These are phyloP conservation scores for Selaginella tamariscina DNA, from an alignment of 75 land plant species.

Conservation along the genomic window DNA sequence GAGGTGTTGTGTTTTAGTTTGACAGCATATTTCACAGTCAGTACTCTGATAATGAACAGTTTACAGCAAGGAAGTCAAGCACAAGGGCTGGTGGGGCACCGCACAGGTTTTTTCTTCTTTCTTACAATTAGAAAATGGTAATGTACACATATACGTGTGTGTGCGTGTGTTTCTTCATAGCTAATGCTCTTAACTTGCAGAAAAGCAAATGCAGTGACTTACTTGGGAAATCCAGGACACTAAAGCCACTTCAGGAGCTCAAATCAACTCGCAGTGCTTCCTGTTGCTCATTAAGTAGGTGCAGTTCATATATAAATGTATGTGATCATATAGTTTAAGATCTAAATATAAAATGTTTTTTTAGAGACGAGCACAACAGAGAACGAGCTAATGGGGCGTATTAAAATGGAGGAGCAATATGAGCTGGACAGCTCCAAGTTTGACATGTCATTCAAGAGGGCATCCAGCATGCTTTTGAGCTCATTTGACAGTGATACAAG, in stretches of 20 bases:
- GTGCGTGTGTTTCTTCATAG: too few relatives aligned
- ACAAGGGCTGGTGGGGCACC: background rate
- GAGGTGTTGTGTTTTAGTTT: too few relatives aligned
- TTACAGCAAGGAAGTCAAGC: background rate
- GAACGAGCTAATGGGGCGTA: background rate
- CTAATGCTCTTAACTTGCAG: background rate
- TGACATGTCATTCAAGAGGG: background rate
- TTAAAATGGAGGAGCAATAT: background rate
- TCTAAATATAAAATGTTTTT: background rate
- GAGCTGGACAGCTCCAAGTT: background rate
- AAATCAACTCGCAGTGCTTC: background rate
- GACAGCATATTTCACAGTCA: too few relatives aligned
- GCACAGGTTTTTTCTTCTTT: background rate
- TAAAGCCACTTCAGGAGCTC: background rate
- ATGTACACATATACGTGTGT: too few relatives aligned
- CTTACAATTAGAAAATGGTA: too few relatives aligned
- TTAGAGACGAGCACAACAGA: background rate
- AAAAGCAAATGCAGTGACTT: background rate
- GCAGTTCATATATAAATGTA: too few relatives aligned
- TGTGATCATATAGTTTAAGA: too few relatives aligned
- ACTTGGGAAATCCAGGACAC: background rate
- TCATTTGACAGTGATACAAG: background rate
- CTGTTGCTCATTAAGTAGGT: background rate
- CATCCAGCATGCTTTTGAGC: background rate
- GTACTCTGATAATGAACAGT: too few relatives aligned